phyloP scores from a whole-genome alignment of 108 stramenopile species.

The Nannochloropsis oceanica region DNA sequence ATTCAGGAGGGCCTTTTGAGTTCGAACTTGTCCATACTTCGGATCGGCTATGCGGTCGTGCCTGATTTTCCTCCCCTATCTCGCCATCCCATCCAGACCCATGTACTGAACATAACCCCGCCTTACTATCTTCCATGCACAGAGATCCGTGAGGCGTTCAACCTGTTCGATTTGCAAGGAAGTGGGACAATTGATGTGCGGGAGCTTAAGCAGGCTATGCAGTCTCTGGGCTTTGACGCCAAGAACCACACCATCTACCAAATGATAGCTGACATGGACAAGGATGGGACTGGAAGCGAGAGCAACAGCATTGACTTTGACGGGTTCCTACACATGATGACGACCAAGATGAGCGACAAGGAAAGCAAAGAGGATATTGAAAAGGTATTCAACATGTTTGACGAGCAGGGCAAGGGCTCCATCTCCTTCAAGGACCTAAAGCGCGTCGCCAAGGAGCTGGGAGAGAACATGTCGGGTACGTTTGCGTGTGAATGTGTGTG shows the following conservation, averaged over 20 bases:
- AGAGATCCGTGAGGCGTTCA: slow-evolving; percentile 48
- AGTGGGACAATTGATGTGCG: slow-evolving; percentile 68
- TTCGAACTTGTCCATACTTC: too few relatives aligned
- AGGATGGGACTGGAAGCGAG: slow-evolving; percentile 44
- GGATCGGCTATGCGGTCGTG: too few relatives aligned
- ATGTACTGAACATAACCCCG: too few relatives aligned
- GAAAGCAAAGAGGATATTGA: slow-evolving; percentile 52
- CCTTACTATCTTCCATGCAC: background rate
- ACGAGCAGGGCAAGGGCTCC: slow-evolving; percentile 83
- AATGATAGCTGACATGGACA: slow-evolving; percentile 61
- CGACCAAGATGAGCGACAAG: slow-evolving; percentile 57
- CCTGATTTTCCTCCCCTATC: too few relatives aligned
- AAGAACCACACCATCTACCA: slow-evolving; percentile 82
- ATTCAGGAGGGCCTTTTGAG: too few relatives aligned
- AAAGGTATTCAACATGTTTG: slow-evolving; percentile 95
- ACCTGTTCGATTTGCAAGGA: slow-evolving; percentile 53
- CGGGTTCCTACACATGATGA: slow-evolving; percentile 83
- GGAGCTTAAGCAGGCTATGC: slow-evolving; percentile 80
- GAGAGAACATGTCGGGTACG: slow-evolving; percentile 77
- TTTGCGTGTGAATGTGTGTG: background rate
- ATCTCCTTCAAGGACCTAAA: slow-evolving; percentile 81
- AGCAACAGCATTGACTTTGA: slow-evolving; percentile 44
- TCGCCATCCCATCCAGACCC: too few relatives aligned
- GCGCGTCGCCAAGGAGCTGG: slow-evolving; percentile 83
- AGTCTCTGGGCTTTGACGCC: slow-evolving; percentile 69